A percentile compares a stretch with the other conserved stretches of the same genome.
Evolutionary conservation across 73 alveolate genomes (phyloP).

Genomic region (Halteria grandinella): DNA sequence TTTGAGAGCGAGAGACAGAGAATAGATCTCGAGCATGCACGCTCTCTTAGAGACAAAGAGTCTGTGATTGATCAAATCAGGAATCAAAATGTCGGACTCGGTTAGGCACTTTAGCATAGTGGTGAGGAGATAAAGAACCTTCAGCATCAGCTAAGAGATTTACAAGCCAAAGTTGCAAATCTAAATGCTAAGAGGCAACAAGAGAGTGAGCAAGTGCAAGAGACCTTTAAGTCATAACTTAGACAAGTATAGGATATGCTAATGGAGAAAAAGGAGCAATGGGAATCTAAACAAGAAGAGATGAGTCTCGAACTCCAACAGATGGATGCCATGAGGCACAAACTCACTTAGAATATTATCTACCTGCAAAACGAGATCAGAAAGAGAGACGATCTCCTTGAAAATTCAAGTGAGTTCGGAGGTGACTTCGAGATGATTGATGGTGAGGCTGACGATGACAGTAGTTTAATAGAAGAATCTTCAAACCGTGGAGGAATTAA

Average conservation of each 20-base stretch:
- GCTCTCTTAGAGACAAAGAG: conserved; percentile 24
- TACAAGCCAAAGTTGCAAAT: background rate
- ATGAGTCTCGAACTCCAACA: conserved; percentile 2
- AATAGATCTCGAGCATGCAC: background rate
- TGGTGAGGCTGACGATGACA: conserved; percentile 20
- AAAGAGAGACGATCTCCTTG: conserved; percentile 47
- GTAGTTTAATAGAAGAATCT: conserved; percentile 25
- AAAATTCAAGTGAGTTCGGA: conserved; percentile 18
- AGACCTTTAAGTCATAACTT: conserved; percentile 1
- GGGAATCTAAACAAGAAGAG: conserved; percentile 28
- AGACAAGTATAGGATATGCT: conserved; percentile 1
- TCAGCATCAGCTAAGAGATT: background rate
- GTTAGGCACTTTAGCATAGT: background rate
- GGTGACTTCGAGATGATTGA: conserved; percentile 41
- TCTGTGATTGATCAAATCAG: conserved; percentile 5
- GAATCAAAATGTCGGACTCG: background rate
- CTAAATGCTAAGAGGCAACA: conserved; percentile 1
- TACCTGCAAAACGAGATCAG: conserved; percentile 40
- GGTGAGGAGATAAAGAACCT: background rate
- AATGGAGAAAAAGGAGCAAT: background rate
- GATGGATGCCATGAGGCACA: conserved; percentile 29
- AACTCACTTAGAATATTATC: conserved; percentile 29
- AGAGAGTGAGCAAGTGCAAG: conserved; percentile 36
- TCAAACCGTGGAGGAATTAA: background rate
- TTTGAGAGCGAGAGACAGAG: background rate